Evolutionary conservation across 202 grass and related monocot genomes (phyloP), one percentile per base, ranked within the genome.

Genomic region (Bolboschoenoplectus hybrid): DNA sequence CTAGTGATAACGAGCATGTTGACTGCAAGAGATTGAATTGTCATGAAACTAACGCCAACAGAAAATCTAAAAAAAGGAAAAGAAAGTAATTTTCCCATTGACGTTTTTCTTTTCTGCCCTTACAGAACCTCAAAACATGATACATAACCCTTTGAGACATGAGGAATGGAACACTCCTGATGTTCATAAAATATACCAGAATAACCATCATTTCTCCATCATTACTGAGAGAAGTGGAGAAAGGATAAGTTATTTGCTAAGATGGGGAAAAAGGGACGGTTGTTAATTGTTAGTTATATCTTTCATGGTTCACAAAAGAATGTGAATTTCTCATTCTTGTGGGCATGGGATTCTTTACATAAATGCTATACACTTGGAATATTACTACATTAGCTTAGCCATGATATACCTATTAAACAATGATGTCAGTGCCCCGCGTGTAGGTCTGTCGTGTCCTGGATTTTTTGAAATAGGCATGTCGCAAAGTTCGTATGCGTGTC

Each of bases 1-100:
- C 89, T 87, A 95, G 85, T 68, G 92, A 92, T 67, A 97, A 73
- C 49, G 93, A 91, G 87, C 91, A 93, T 76, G 91, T 92, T n/a
- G 89, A 87, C 97, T 96, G 85, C 79, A 88, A 89, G 1, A 78
- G 32, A 83, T 79, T 45, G 71, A 72, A 76, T 49, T 5, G 43
- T 92, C 80, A 89, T 87, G 35, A 60, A 86, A 36, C 26, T 12
- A 16, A 63, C 34, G 10, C 35, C 1, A 38, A 66, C 17, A 84
- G 14, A 17, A 83, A 70, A 82, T 82, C 17, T 83, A n/a, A 35
- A 53, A 35, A 53, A 40, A 53, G 14, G 43, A 38, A 35, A 39
- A 61, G 53, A 41, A 56, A 35, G 20, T 34, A 80, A 74, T n/a
- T 57, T 17, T 57, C 51, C 36, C 34, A n/a, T 78, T 2, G 52